These are phyloP conservation scores for Larix sibirica DNA, from an alignment of 83 land plant species.

Conservation along the genomic window DNA sequence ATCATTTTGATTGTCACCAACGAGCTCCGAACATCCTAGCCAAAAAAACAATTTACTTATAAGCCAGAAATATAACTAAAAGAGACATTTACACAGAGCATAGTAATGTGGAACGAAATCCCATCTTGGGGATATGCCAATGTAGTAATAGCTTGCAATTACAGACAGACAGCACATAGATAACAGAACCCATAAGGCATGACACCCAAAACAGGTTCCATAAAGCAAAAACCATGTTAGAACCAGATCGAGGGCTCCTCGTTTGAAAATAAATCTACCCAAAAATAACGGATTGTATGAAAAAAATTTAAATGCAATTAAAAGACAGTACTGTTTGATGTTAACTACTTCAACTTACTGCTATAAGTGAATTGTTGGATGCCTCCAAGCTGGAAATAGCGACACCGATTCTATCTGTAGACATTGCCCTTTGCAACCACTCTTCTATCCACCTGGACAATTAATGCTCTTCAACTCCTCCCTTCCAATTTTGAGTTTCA, in stretches of 20 bases:
- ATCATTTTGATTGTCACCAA: conserved; percentile 38
- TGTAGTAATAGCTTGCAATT: too few species aligned
- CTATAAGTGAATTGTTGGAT: conserved; percentile 1
- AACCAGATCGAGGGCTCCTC: too few species aligned
- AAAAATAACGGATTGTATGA: background rate
- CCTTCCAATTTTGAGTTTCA: background rate
- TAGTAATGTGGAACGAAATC: too few species aligned
- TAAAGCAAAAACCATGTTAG: too few species aligned
- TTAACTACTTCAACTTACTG: background rate
- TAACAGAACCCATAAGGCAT: too few species aligned
- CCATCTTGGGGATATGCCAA: too few species aligned
- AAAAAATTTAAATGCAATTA: background rate
- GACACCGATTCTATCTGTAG: conserved; percentile 8
- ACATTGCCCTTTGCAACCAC: background rate
- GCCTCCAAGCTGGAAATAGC: conserved; percentile 13
- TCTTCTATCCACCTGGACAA: background rate
- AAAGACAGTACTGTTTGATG: background rate
- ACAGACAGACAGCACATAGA: too few species aligned
- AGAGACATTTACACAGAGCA: background rate
- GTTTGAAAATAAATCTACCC: too few species aligned
- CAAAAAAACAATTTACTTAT: background rate
- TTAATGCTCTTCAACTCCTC: background rate
- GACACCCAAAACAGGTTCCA: too few species aligned
- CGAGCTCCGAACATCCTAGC: conserved; percentile 57
- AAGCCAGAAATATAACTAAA: background rate